Percentiles rank a stretch among this genome's conserved stretches.
Evolutionary conservation across 148 eudicot species (phyloP).

Genomic region (Tetragonia tetragonoides): DNA sequence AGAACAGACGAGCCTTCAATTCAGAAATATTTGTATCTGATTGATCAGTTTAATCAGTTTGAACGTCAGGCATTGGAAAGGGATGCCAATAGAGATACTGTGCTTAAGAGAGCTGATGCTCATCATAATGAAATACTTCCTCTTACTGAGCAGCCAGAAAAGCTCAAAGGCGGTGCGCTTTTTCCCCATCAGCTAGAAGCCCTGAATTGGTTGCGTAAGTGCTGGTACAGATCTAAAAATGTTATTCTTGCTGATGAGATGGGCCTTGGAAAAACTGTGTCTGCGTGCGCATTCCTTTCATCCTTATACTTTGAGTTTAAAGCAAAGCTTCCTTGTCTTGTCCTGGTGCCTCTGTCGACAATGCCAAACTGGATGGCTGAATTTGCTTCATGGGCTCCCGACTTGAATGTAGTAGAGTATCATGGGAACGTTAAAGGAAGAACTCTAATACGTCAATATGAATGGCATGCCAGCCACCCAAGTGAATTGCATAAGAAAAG

Average conservation of each 20-base stretch:
- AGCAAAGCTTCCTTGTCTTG: slow-evolving; percentile 76
- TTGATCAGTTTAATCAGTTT: slow-evolving; percentile 58
- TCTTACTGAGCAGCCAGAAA: slow-evolving; percentile 84
- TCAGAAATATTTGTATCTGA: slow-evolving; percentile 42
- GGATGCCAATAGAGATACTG: slow-evolving; percentile 43
- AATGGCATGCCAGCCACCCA: slow-evolving; percentile 75
- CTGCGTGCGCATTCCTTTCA: slow-evolving; percentile 83
- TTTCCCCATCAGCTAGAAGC: slow-evolving; percentile 98
- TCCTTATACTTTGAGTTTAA: slow-evolving; percentile 81
- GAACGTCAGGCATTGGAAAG: slow-evolving; percentile 60
- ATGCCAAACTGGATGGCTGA: slow-evolving; percentile 99
- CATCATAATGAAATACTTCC: slow-evolving; percentile 54
- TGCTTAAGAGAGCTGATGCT: slow-evolving; percentile 31
- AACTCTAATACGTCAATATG: slow-evolving; percentile 73
- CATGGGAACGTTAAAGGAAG: slow-evolving; percentile 87
- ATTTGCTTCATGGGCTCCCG: slow-evolving; percentile 91
- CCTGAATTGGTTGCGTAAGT: slow-evolving; percentile 92
- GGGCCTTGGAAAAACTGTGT: slow-evolving; percentile 98
- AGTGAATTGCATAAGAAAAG: slow-evolving; percentile 49
- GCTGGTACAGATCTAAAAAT: slow-evolving; percentile 88
- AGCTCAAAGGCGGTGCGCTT: slow-evolving; percentile 74
- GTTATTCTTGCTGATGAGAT: slow-evolving; percentile 98
- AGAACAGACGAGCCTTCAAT: slow-evolving; percentile 68
- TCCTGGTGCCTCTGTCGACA: slow-evolving; percentile 96
- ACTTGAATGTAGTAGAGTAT: slow-evolving; percentile 89